Evolutionary conservation across 164 flowering plant species (phyloP).

Genomic region (Magnolia kwangsiensis): DNA sequence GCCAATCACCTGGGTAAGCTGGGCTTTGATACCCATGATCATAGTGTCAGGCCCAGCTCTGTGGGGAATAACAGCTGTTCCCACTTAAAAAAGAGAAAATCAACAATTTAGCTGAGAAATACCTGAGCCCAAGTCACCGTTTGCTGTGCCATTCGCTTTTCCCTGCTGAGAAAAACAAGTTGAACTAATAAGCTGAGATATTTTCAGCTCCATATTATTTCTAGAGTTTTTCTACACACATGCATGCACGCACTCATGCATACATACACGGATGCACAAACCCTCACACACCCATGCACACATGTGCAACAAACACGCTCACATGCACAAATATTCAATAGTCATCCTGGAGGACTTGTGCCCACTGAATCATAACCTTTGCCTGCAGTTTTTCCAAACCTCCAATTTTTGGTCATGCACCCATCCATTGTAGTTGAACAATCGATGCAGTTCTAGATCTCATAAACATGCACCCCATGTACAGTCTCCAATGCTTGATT

Average conservation of each 20-base stretch:
- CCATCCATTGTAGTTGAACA: too few relatives aligned
- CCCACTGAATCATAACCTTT: too few relatives aligned
- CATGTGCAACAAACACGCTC: too few relatives aligned
- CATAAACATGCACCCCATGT: too few relatives aligned
- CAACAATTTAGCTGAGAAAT: not conserved
- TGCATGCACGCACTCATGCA: not conserved
- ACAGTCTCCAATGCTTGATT: too few relatives aligned
- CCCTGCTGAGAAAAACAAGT: conserved; percentile 37
- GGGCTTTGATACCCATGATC: not conserved
- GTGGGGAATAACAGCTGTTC: not conserved
- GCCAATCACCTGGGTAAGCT: not conserved
- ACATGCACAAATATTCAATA: too few relatives aligned
- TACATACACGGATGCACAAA: too few relatives aligned
- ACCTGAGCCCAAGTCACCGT: conserved; percentile 56
- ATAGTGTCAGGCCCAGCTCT: not conserved
- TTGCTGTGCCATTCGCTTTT: conserved; percentile 46
- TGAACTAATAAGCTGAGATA: not conserved
- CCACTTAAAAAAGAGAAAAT: not conserved
- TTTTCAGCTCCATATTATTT: not conserved
- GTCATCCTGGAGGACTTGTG: too few relatives aligned
- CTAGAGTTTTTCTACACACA: not conserved
- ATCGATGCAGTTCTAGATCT: too few relatives aligned
- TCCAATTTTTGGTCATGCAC: too few relatives aligned
- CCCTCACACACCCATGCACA: too few relatives aligned
- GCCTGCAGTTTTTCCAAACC: too few relatives aligned